Evolutionary conservation across 139 green algal genomes (phyloP), one percentile per base, ranked within the genome.

Genomic region (Haematococcus lacustris): DNA sequence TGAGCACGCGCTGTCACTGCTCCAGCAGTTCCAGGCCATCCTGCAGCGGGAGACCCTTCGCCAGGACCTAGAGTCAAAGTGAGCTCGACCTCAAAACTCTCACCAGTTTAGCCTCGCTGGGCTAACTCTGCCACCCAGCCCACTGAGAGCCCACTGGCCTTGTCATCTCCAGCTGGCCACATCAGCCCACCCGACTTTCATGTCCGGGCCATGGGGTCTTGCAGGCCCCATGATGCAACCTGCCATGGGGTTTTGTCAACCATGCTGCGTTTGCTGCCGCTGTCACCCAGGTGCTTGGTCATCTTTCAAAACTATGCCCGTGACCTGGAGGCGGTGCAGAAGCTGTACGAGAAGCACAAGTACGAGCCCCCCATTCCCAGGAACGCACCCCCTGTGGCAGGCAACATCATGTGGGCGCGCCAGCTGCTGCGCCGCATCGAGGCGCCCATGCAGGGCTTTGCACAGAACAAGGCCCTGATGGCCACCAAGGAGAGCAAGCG

Each of bases 321-420:
- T 1, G 92, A 97, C 73, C 79, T 97, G 73, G 92, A 97, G 38
- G 79, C 79, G 0, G 88, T 98, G 50, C 90, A 97, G 83, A 83
- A 86, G 76, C 83, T 91, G 28, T 98, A 98, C 73, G 93, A 98
- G 87, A 88, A 87, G 73, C 64, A 93, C 82, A 98, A 97, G 86
- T 80, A 88, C 74, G 76, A 82, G 65, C 93, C 93, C 41, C 88
- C 91, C 25, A 71, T 93, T 34, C 82, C 89, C 3, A 81, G 91
- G 68, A 94, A 96, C 73, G 85, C 90, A 17, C 91, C 93, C n/a
- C 93, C 90, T 4, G 87, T 97, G 13, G 78, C 83, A 0, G 90
- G 91, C 57, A 89, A 89, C 77, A 95, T 98, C 82, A 91, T 92
- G 85, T 98, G 93, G 93, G 79, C 91, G 21, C 83, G 93, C 41